A percentile compares a stretch with the other conserved stretches of the same genome.
phyloP scores from a whole-genome alignment of 257 asterid genomes.

The Lycium barbarum region DNA sequence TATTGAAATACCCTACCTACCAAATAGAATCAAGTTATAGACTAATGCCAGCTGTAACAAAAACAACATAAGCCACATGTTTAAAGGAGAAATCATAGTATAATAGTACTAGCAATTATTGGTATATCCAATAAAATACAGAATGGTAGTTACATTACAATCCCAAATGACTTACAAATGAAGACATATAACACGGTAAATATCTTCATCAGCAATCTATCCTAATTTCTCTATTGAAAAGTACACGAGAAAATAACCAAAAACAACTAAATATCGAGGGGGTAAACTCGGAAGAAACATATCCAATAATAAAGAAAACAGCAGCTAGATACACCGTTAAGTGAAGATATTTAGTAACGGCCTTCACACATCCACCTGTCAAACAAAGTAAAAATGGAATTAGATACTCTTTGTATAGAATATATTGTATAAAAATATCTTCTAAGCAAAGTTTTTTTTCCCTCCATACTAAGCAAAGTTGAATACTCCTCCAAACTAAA shows the following conservation, averaged over 20 bases:
- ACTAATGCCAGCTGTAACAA: neutral
- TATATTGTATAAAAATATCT: neutral
- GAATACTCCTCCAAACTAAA: neutral
- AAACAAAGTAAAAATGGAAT: neutral
- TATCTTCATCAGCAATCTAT: neutral
- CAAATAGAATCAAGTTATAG: neutral
- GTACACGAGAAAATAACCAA: neutral
- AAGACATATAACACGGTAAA: neutral
- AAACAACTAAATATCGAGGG: neutral
- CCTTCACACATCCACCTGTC: conserved; percentile 7
- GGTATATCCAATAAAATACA: neutral
- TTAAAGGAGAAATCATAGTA: neutral
- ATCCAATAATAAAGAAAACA: neutral
- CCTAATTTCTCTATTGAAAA: neutral
- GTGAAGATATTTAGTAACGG: neutral
- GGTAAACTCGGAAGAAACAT: neutral
- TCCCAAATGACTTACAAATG: neutral
- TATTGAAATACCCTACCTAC: neutral
- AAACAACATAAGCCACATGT: neutral
- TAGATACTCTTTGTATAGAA: neutral
- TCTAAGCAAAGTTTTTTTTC: neutral
- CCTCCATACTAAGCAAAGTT: neutral
- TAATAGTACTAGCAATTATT: neutral
- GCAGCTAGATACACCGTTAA: neutral
- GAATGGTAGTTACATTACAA: neutral